Base-by-base conservation (phyloP, 2,329 filamentous ascomycete species). In the Penicillium griseofulvum region DNA sequence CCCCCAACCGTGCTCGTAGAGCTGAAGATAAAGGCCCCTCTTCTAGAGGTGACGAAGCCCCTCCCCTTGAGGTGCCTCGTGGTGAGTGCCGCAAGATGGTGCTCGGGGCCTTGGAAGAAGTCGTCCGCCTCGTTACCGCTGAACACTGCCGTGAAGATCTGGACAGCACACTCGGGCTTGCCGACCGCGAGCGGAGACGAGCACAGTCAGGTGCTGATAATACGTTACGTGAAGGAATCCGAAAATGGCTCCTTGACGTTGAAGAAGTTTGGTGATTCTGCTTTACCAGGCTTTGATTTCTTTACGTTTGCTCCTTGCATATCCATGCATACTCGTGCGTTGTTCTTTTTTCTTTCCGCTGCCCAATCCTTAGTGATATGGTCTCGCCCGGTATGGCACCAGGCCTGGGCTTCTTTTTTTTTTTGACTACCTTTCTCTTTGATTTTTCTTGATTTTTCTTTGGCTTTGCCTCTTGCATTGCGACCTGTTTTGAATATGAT, bases 41-140 rank as follows among this genome's bases (percentile, higher is more conserved):
- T 22, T 61, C 68, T 9, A 67, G 68, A 11, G 11, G 34, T 3
- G 52, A 55, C 16, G 71, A 74, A 34, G 55, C 63, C 7, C 62
- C 71, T 24, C 67, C 74, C 11, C 56, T 56, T 3, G 80, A 82
- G 61, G 73, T 81, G 2, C 74, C 79, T 7, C 75, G 77, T 19
- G 74, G 71, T 3, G 81, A 84, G 61, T 84, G 81, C 63, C 80
- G 79, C 51, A 75, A 77, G 36, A 75, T 81, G 52, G 78, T 85
- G 0, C 78, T 84, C 11, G 81, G 81, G 49, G 82, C 83, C 5
- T 69, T 85, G 17, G 81, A 84, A 67, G 74, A 82, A 53, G 78
- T 85, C 3, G 82, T 83, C 33, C 78, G 76, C 51, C 78, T 78
- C 48, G 81, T 84, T n/a, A 78, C 78, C 14, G 77, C 77, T 7